Percentiles rank a stretch among this genome's conserved stretches.
Evolutionary conservation across 2,329 filamentous ascomycete species (phyloP).

Genomic region (Fusarium avenaceum): DNA sequence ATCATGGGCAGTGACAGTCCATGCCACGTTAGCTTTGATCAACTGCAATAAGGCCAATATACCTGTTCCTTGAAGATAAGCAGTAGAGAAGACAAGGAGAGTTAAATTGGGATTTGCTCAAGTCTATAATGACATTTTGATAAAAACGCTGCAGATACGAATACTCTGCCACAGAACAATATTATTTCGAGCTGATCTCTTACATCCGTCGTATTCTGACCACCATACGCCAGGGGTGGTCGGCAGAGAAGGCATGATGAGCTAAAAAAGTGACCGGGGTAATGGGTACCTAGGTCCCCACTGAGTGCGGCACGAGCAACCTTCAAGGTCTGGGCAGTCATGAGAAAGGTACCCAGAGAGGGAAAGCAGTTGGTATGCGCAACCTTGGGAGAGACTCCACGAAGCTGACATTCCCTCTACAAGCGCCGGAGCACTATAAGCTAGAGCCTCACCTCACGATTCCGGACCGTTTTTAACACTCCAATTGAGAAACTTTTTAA

Average conservation of each 20-base stretch:
- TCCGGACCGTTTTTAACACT: not conserved
- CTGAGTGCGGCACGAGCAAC: conserved; percentile 14
- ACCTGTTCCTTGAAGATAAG: too few relatives aligned
- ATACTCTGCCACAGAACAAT: too few relatives aligned
- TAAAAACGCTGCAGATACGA: too few relatives aligned
- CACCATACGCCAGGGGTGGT: not conserved
- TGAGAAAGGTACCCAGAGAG: conserved; percentile 4
- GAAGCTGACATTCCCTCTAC: conserved; percentile 36
- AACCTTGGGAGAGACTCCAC: conserved; percentile 35
- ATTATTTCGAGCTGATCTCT: too few relatives aligned
- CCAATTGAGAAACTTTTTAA: not conserved
- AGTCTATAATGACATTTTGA: too few relatives aligned
- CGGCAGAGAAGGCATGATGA: conserved; percentile 14
- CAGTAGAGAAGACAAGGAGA: too few relatives aligned
- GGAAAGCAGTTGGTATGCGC: conserved; percentile 35
- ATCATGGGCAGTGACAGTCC: too few relatives aligned
- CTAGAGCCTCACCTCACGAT: not conserved
- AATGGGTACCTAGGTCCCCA: conserved; percentile 7
- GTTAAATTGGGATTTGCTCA: too few relatives aligned
- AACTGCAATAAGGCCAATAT: too few relatives aligned
- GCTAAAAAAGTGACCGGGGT: conserved; percentile 24
- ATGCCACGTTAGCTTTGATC: too few relatives aligned
- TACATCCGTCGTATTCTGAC: too few relatives aligned
- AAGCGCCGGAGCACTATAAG: conserved; percentile 3
- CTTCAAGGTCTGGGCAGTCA: conserved; percentile 16